phyloP scores from a whole-genome alignment of 2,329 filamentous ascomycete species.

The Pseudogymnoascus sp. region DNA sequence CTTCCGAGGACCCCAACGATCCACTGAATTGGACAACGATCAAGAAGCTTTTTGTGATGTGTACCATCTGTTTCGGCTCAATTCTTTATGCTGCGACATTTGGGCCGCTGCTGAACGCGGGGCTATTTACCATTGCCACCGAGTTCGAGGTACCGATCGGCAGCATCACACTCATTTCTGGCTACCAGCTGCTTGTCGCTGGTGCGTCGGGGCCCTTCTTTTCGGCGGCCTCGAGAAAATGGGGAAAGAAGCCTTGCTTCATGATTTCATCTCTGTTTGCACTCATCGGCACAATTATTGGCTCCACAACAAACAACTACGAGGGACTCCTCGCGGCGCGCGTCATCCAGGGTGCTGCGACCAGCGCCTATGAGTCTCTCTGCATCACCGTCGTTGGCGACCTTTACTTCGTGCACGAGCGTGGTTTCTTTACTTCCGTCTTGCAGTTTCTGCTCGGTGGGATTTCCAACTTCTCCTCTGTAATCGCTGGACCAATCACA shows the following conservation, averaged over 20 bases:
- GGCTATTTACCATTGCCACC: background rate
- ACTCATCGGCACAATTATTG: background rate
- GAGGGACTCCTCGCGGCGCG: background rate
- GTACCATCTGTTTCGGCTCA: too few species aligned
- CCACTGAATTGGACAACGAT: conserved; percentile 32
- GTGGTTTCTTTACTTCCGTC: background rate
- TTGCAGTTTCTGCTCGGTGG: background rate
- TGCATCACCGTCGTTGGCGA: background rate
- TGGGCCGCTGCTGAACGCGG: background rate
- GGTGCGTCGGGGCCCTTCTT: background rate
- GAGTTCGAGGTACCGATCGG: too few species aligned
- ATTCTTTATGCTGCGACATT: background rate
- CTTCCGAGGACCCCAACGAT: conserved; percentile 39
- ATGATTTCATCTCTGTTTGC: background rate
- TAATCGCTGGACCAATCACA: background rate
- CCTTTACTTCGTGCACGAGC: background rate
- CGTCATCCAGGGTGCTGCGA: background rate
- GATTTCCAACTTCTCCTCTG: background rate
- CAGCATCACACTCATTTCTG: background rate
- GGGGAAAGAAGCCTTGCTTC: background rate
- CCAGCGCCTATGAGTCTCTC: background rate
- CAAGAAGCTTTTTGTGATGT: conserved; percentile 10
- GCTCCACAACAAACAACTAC: background rate
- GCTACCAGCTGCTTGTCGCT: background rate
- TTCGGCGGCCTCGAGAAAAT: background rate